These are phyloP conservation scores for Centaurea solstitialis DNA, from an alignment of 129 eudicot genomes.

Conservation along the genomic window DNA sequence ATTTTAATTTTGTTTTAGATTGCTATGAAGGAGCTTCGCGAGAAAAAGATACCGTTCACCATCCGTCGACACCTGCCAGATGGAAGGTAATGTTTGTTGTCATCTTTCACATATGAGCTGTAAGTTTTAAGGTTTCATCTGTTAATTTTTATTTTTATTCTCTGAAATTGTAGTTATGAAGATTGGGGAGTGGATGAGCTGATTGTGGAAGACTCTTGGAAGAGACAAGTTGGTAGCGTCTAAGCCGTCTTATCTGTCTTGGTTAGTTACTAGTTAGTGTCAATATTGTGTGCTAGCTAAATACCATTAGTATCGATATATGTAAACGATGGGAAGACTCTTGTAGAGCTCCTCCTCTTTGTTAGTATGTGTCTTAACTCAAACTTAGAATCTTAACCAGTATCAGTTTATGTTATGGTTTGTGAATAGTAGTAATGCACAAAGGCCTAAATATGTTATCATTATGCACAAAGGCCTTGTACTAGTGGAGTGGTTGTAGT, in stretches of 20 bases:
- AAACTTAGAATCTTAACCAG: background rate
- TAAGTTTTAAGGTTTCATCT: background rate
- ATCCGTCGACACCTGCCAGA: conserved; percentile 91
- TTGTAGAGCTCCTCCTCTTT: background rate
- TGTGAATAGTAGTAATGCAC: too few species aligned
- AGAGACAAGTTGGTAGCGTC: conserved; percentile 94
- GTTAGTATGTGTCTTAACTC: background rate
- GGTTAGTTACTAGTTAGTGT: background rate
- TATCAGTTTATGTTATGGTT: too few species aligned
- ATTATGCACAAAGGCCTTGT: too few species aligned
- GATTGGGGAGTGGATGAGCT: conserved; percentile 98
- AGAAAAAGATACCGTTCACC: conserved; percentile 86
- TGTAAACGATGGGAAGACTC: background rate
- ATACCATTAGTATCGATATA: background rate
- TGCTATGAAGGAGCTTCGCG: conserved; percentile 95
- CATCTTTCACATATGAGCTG: background rate
- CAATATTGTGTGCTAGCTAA: background rate
- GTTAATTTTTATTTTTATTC: background rate
- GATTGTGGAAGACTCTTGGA: conserved; percentile 98
- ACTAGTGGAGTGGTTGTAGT: too few species aligned
- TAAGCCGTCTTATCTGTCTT: background rate
- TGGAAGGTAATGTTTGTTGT: conserved; percentile 64
- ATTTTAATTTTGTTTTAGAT: conserved; percentile 39
- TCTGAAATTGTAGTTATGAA: conserved; percentile 59
- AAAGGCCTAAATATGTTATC: too few species aligned